Percentiles rank a stretch among this genome's conserved stretches.
Evolutionary conservation across 2,329 filamentous ascomycete species (phyloP).

Genomic region (Pseudopithomyces chartarum): DNA sequence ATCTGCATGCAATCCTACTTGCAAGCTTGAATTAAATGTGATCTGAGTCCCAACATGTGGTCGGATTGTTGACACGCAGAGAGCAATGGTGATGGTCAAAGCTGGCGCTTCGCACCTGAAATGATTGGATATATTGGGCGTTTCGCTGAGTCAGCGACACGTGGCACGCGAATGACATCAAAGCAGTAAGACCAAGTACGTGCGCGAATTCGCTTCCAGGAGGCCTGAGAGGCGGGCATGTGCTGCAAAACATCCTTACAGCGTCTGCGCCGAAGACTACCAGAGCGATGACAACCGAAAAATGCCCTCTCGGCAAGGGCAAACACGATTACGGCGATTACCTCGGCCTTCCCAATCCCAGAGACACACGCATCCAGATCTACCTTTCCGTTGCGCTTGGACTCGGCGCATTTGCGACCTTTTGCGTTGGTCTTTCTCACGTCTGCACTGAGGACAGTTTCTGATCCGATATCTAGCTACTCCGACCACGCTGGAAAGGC

Average conservation of each 20-base stretch:
- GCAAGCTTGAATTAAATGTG: no score
- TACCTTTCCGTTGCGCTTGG: conserved; percentile 74
- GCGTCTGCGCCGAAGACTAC: conserved; percentile 7
- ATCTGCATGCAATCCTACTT: background rate
- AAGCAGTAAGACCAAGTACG: background rate
- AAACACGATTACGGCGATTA: conserved; percentile 25
- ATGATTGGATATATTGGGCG: background rate
- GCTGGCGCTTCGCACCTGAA: background rate
- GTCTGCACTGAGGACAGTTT: background rate
- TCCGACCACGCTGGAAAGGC: conserved; percentile 88
- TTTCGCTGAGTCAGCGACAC: conserved; percentile 4
- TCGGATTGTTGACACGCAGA: background rate
- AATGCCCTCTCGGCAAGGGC: conserved; percentile 8
- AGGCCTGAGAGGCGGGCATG: background rate
- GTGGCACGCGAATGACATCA: conserved; percentile 2
- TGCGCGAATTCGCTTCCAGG: no score
- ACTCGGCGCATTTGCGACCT: conserved; percentile 71
- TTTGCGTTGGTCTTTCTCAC: conserved; percentile 65
- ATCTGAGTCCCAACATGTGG: no score
- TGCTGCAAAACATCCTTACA: conserved; percentile 7
- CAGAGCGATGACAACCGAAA: conserved; percentile 26
- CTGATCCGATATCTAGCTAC: conserved; percentile 60
- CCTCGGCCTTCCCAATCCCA: conserved; percentile 42
- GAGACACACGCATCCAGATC: conserved; percentile 65
- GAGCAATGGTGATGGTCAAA: background rate